phyloP scores from a whole-genome alignment of 2,329 filamentous ascomycete species.

The Tolypocladium cylindrosporum region DNA sequence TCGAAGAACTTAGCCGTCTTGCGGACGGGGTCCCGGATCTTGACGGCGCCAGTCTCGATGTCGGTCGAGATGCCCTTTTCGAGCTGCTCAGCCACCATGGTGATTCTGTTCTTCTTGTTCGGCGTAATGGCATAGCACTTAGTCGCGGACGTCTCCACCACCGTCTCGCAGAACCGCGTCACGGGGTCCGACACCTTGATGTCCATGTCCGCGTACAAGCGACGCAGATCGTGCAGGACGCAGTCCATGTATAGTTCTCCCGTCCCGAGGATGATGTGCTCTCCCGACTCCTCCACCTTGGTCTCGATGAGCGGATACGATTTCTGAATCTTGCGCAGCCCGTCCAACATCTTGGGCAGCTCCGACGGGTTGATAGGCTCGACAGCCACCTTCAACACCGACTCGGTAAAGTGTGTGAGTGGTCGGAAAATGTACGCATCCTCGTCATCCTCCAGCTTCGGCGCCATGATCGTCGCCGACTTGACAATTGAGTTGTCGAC shows the following conservation, averaged over 20 bases:
- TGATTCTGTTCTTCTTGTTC: slow-evolving; percentile 99
- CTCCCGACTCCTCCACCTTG: slow-evolving; percentile 95
- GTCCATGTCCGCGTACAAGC: slow-evolving; percentile 97
- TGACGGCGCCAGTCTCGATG: slow-evolving; percentile 83
- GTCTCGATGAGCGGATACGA: slow-evolving; percentile 92
- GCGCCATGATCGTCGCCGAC: slow-evolving; percentile 80
- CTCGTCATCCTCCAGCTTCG: slow-evolving; percentile 73
- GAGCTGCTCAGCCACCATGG: slow-evolving; percentile 93
- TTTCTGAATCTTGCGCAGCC: slow-evolving; percentile 93
- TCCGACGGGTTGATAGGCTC: slow-evolving; percentile 98
- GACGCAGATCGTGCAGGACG: slow-evolving; percentile 85
- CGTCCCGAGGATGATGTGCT: slow-evolving; percentile 90
- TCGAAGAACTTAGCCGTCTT: slow-evolving; percentile 97
- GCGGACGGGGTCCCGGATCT: slow-evolving; percentile 83
- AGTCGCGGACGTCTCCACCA: slow-evolving; percentile 92
- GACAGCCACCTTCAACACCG: slow-evolving; percentile 93
- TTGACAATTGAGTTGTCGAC: slow-evolving; percentile 98
- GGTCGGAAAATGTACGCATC: slow-evolving; percentile 94
- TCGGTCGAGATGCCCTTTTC: slow-evolving; percentile 92
- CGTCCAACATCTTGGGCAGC: slow-evolving; percentile 96
- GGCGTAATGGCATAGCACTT: slow-evolving; percentile 97
- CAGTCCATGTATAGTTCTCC: slow-evolving; percentile 99
- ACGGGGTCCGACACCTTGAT: slow-evolving; percentile 98
- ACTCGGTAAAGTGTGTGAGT: slow-evolving; percentile 89
- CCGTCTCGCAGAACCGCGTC: slow-evolving; percentile 94